Evolutionary conservation across 441 rosid genomes (phyloP).

Genomic region (Mallotus japonicus): DNA sequence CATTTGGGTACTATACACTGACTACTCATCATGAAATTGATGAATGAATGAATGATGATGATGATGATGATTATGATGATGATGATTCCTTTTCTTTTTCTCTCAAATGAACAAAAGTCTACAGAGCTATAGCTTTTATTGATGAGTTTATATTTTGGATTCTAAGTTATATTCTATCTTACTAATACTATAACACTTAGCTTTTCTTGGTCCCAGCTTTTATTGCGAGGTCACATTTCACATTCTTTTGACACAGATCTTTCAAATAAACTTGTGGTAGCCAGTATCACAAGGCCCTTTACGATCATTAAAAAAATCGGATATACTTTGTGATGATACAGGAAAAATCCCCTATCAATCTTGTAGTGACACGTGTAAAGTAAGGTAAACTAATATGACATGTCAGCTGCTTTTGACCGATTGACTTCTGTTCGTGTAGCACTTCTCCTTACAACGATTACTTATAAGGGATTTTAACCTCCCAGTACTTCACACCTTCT

Average conservation of each 20-base stretch:
- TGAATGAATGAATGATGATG: not conserved
- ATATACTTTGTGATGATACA: conserved; percentile 7
- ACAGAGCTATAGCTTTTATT: not conserved
- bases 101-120: conserved; percentile 1
- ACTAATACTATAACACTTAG: not conserved
- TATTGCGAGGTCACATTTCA: not conserved
- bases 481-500: too few relatives aligned
- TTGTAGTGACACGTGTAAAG: too few relatives aligned
- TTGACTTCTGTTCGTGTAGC: too few relatives aligned
- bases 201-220: conserved; percentile 20
- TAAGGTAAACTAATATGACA: too few relatives aligned
- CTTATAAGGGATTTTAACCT: too few relatives aligned
- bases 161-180: conserved; percentile 10
- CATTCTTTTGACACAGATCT: conserved; percentile 25
- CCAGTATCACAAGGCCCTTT: not conserved
- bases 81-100: conserved; percentile 16
- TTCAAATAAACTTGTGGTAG: conserved; percentile 23
- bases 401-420: too few relatives aligned
- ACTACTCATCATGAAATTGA: conserved; percentile 26
- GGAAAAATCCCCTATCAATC: too few relatives aligned
- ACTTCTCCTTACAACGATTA: too few relatives aligned
- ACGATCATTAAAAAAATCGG: not conserved
- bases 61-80: conserved; percentile 7
- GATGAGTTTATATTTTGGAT: not conserved
- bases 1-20: conserved; percentile 37